Base-by-base conservation (phyloP, 1,284 basidiomycete species). In the Cystobasidiaceae sp. region DNA sequence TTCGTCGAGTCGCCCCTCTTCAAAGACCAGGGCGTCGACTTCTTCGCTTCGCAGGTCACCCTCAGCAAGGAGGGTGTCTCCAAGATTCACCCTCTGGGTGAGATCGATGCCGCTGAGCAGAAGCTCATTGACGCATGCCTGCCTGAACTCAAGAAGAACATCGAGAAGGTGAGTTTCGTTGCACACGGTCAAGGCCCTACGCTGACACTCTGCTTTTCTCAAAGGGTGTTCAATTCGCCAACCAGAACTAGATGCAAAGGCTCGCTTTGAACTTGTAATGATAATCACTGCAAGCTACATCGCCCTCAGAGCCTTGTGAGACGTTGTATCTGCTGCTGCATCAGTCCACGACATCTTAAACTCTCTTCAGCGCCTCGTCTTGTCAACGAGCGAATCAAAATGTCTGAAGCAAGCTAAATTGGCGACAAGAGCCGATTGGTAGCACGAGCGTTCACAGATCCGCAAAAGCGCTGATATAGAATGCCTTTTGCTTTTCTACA, bases 31-130 rank as follows among this genome's bases (percentile, higher is more conserved):
- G 79, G 79, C 64, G 72, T 93, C 73, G 84, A 88, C 76, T 96
- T 87, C 82, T 96, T 96, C 84, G 89, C 90, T 23, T 87, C 88
- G 71, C 87, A 86, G 73, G 86, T 96, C 71, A 88, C 93, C 80
- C 88, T 96, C 70, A 89, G 90, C 74, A 77, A 81, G 67, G 85
- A 92, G 69, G 93, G 93, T 83, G 90, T 94, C 69, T 86, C 87
- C 81, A 89, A 86, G 81, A 94, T 97, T 76, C 81, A 87, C 81
- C 84, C 86, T 28, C 77, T 96, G 67, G 93, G 93, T 56, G 73
- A 81, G 41, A 75, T 96, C 73, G 82, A 87, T 34, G 80, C 85
- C 48, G 83, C 88, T 76, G 93, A 96, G 81, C 78, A 93, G 83
- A 85, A 87, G 78, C 84, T 94, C 68, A 81, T 96, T 74, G 88